Evolutionary conservation across 2,329 filamentous ascomycete genomes (phyloP).

Genomic region (Dactylellina parvicollis): DNA sequence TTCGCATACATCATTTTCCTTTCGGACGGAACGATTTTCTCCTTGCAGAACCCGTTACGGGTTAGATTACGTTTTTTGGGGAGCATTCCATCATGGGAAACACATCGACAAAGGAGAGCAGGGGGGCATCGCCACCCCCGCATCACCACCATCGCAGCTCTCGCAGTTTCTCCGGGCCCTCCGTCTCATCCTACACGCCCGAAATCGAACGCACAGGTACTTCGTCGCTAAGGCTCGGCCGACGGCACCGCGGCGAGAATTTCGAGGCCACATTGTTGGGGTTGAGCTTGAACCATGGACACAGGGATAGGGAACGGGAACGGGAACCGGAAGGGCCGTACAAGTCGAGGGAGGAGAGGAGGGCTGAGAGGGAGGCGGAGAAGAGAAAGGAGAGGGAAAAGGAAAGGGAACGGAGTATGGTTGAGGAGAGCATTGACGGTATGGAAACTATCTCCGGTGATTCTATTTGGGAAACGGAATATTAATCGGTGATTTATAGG

Average conservation of each 20-base stretch:
- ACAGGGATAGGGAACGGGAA: conserved; percentile 55
- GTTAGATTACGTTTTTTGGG: conserved; percentile 2
- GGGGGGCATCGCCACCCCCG: conserved; percentile 55
- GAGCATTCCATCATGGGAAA: conserved; percentile 57
- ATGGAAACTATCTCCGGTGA: conserved; percentile 41
- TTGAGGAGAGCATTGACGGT: conserved; percentile 88
- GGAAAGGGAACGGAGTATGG: conserved; percentile 89
- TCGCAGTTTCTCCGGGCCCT: conserved; percentile 53
- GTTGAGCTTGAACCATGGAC: conserved; percentile 49
- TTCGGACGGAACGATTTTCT: conserved; percentile 1
- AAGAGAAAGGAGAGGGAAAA: conserved; percentile 80
- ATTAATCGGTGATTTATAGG: conserved; percentile 60
- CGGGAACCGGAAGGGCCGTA: conserved; percentile 46
- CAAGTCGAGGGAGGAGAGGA: conserved; percentile 65
- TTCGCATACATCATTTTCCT: neutral
- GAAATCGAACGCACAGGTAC: conserved; percentile 44
- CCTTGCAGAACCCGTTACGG: conserved; percentile 11
- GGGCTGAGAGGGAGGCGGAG: conserved; percentile 92
- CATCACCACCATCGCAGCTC: conserved; percentile 54
- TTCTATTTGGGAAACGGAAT: neutral
- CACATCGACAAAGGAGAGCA: conserved; percentile 58
- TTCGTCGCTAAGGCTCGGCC: conserved; percentile 40
- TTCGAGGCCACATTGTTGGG: conserved; percentile 56
- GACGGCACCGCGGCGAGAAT: conserved; percentile 52
- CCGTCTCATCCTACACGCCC: conserved; percentile 50